phyloP scores from a whole-genome alignment of 768 basidiomycete genomes.

The Leccinum boreale region DNA sequence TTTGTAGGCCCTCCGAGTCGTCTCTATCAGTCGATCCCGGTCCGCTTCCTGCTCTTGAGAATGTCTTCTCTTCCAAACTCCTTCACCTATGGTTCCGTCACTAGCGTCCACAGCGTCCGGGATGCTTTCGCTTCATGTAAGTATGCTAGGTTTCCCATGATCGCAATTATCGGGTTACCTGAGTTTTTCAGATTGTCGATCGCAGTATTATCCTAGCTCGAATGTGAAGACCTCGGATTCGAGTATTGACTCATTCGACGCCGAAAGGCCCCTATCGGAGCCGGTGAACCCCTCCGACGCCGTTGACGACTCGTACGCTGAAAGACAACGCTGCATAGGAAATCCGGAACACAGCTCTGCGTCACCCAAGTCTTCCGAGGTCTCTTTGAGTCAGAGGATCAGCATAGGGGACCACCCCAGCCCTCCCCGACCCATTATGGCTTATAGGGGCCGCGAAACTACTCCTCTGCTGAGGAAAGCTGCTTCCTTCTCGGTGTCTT shows the following conservation, averaged over 20 bases:
- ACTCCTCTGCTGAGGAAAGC: slow-evolving; percentile 42
- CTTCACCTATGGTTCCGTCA: slow-evolving; percentile 46
- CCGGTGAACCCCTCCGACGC: background rate
- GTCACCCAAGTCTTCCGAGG: slow-evolving; percentile 14
- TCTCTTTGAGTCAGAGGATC: slow-evolving; percentile 20
- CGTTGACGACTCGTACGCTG: background rate
- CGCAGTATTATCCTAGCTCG: slow-evolving; percentile 64
- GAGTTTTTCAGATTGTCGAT: slow-evolving; percentile 52
- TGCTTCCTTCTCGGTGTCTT: slow-evolving; percentile 32
- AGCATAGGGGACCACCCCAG: slow-evolving; percentile 2
- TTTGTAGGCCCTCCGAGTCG: background rate
- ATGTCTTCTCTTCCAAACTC: slow-evolving; percentile 49
- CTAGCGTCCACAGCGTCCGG: slow-evolving; percentile 46
- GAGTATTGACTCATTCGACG: slow-evolving; percentile 38
- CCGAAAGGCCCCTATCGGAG: slow-evolving; percentile 16
- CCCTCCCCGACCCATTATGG: background rate
- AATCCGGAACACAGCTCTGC: background rate
- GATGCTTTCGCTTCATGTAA: slow-evolving; percentile 63
- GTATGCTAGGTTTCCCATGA: slow-evolving; percentile 13
- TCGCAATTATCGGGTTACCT: slow-evolving; percentile 1
- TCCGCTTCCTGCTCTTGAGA: background rate
- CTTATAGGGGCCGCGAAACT: slow-evolving; percentile 12
- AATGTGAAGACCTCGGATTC: slow-evolving; percentile 50
- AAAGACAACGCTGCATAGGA: slow-evolving; percentile 8
- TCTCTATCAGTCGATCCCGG: background rate